A percentile compares a stretch with the other conserved stretches of the same genome.
These are phyloP conservation scores for Nyssa sinensis DNA, from an alignment of 148 eudicot genomes.

Conservation along the genomic window DNA sequence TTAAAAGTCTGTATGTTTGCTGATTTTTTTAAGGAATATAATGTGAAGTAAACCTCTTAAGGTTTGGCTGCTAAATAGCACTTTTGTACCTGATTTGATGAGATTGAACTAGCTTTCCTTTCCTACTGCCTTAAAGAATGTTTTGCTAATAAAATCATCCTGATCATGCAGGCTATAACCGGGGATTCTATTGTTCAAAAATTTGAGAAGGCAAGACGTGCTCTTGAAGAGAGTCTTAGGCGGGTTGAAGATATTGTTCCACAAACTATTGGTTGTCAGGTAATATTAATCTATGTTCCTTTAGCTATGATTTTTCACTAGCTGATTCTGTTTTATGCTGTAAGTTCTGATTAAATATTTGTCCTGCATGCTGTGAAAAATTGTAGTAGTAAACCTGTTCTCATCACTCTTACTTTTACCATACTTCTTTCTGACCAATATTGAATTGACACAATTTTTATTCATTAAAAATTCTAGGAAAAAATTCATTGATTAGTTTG, in stretches of 20 bases:
- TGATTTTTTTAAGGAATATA: not conserved
- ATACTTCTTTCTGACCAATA: too few species aligned
- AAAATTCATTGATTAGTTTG: too few species aligned
- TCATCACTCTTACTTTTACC: too few species aligned
- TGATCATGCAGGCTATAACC: constrained; percentile 75
- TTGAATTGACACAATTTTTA: too few species aligned
- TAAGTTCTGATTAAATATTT: not conserved
- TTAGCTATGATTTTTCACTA: not conserved
- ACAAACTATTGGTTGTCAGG: constrained; percentile 85
- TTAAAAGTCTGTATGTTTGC: not conserved
- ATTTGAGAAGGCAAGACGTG: constrained; percentile 85
- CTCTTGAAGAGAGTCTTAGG: constrained; percentile 73
- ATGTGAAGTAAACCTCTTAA: not conserved
- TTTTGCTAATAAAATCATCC: constrained; percentile 20
- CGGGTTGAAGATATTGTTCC: constrained; percentile 94
- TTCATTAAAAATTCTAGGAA: too few species aligned
- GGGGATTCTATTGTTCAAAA: constrained; percentile 86
- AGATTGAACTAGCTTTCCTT: constrained; percentile 2
- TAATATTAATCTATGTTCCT: constrained; percentile 22
- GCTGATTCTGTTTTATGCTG: constrained; percentile 2
- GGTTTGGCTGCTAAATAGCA: not conserved
- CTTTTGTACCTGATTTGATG: not conserved
- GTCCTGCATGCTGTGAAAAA: not conserved
- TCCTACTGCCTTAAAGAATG: not conserved
- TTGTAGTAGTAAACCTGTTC: not conserved